These are phyloP conservation scores for Syzygium aromaticum DNA, from an alignment of 345 rosid genomes.

Conservation along the genomic window DNA sequence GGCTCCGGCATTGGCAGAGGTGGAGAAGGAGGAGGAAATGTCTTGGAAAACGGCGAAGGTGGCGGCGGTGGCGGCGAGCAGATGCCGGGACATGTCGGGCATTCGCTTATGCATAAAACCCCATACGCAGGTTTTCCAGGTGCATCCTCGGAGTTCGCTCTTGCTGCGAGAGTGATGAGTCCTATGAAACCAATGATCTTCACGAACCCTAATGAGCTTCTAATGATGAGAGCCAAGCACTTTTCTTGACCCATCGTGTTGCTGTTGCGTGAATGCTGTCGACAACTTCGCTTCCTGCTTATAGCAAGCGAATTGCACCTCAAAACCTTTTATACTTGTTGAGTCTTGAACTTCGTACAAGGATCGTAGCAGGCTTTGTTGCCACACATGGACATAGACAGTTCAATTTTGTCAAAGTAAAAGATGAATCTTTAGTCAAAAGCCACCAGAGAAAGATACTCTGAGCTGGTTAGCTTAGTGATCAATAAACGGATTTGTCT, in stretches of 20 bases:
- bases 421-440: neutral
- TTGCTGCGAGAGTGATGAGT: neutral
- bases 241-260: neutral
- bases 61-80: conserved; percentile 32
- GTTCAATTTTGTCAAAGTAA: neutral
- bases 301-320: neutral
- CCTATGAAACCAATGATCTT: neutral
- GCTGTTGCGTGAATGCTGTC: neutral
- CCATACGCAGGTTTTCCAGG: neutral
- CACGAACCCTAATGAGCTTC: neutral
- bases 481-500: neutral
- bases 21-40: conserved; percentile 13
- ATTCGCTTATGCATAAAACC: conserved; percentile 29
- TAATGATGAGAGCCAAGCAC: neutral
- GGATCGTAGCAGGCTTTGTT: neutral
- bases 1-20: neutral
- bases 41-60: neutral
- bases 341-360: neutral
- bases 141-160: neutral
- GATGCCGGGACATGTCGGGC: conserved; percentile 25
- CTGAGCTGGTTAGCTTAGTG: neutral
- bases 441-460: neutral
- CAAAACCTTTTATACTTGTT: neutral
- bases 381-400: neutral
- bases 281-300: neutral